Evolutionary conservation across 441 rosid species (phyloP).

Genomic region (Geranium incanum): DNA sequence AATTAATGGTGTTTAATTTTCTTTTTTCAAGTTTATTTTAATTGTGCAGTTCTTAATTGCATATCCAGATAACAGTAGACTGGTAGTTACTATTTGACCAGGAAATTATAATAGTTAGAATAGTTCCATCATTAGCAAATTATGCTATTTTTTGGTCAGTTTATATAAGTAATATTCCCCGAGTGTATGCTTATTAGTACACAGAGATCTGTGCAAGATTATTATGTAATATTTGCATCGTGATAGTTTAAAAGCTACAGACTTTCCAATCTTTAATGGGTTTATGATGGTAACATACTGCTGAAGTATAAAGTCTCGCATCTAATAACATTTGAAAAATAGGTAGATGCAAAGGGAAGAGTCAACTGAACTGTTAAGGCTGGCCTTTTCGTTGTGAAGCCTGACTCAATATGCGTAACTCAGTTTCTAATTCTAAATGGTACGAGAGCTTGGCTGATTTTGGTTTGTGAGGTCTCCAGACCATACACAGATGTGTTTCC

Average conservation of each 20-base stretch:
- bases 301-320: too few relatives aligned
- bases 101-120: background rate
- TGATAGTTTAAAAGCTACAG: background rate
- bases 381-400: background rate
- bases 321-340: too few relatives aligned
- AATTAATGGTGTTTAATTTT: background rate
- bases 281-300: background rate
- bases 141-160: slow-evolving; percentile 1
- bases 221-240: background rate
- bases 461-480: too few relatives aligned
- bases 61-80: background rate
- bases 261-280: background rate
- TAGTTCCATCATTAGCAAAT: background rate
- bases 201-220: background rate
- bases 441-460: too few relatives aligned
- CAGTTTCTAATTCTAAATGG: background rate
- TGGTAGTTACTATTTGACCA: background rate
- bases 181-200: background rate
- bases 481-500: too few relatives aligned
- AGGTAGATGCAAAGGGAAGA: too few relatives aligned
- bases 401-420: background rate
- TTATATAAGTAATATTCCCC: background rate
- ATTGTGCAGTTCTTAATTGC: background rate
- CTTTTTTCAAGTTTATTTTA: background rate
- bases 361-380: background rate